phyloP scores from a whole-genome alignment of 768 basidiomycete species.

The Termitomyces sp. region DNA sequence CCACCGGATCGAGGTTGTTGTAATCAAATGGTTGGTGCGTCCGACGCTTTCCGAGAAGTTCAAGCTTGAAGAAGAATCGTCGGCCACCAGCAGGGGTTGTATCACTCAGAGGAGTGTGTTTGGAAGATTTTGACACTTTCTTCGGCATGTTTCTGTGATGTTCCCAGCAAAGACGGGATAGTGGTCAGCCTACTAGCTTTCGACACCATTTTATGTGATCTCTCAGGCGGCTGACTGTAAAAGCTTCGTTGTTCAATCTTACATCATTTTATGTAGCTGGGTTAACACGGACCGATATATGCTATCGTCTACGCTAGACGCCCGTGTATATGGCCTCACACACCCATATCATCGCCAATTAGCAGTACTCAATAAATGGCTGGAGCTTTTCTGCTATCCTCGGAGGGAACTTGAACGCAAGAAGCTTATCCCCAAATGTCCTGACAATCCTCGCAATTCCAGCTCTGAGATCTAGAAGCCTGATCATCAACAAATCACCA shows the following conservation, averaged over 20 bases:
- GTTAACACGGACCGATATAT: constrained; percentile 7
- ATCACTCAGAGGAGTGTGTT: not conserved
- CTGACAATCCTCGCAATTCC: constrained; percentile 60
- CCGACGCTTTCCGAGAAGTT: constrained; percentile 20
- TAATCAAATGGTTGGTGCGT: constrained; percentile 7
- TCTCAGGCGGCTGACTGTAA: constrained; percentile 2
- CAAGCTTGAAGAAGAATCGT: constrained; percentile 36
- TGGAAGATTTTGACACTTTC: constrained; percentile 1
- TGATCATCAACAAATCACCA: not conserved
- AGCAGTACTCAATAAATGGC: constrained; percentile 63
- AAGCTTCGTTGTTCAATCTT: not conserved
- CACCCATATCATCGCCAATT: not conserved
- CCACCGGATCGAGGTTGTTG: constrained; percentile 18
- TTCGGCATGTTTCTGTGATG: constrained; percentile 6
- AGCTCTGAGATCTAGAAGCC: constrained; percentile 52
- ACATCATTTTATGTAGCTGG: not conserved
- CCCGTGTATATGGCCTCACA: not conserved
- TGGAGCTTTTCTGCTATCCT: constrained; percentile 62
- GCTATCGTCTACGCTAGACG: constrained; percentile 10
- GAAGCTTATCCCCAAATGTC: constrained; percentile 70
- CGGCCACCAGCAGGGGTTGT: constrained; percentile 22
- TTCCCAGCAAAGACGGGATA: not conserved
- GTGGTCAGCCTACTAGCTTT: constrained; percentile 6
- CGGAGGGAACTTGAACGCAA: constrained; percentile 78
- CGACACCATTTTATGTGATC: not conserved